Conservation (phyloP, 345 rosid species). For the Linum lewisii region DNA sequence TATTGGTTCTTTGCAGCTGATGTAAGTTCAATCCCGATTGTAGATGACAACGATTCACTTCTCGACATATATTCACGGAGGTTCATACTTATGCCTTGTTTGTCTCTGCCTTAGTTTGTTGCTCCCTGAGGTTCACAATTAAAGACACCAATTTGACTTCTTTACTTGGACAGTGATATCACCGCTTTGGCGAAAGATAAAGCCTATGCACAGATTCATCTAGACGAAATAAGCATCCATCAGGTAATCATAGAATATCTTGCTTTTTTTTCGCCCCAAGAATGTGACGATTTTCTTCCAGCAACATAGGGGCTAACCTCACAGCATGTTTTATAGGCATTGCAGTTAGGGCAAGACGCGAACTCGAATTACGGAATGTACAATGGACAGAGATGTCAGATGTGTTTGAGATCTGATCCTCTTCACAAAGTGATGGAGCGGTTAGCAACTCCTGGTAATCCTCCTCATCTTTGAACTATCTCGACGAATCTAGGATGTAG, state of each 20-base stretch:
- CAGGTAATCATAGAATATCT: slow-evolving; percentile 41
- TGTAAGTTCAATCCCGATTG: slow-evolving; percentile 89
- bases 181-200: slow-evolving; percentile 83
- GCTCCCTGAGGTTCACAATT: neutral
- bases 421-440: slow-evolving; percentile 79
- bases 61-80: slow-evolving; percentile 76
- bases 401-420: slow-evolving; percentile 76
- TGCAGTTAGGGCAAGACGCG: slow-evolving; percentile 73
- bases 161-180: slow-evolving; percentile 45
- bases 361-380: slow-evolving; percentile 33
- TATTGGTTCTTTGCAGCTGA: slow-evolving; percentile 43
- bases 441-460: slow-evolving; percentile 57
- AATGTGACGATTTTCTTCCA: too few relatives aligned
- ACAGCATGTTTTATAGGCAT: slow-evolving; percentile 31
- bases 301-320: neutral
- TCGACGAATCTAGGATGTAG: neutral
- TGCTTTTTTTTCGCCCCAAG: neutral
- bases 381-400: slow-evolving; percentile 72
- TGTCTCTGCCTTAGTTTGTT: neutral
- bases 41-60: slow-evolving; percentile 76
- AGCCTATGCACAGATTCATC: slow-evolving; percentile 88
- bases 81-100: slow-evolving; percentile 18
- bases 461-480: neutral
- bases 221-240: slow-evolving; percentile 78
- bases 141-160: slow-evolving; percentile 2